phyloP scores from a whole-genome alignment of 257 asterid species.

The Rehmannia glutinosa region DNA sequence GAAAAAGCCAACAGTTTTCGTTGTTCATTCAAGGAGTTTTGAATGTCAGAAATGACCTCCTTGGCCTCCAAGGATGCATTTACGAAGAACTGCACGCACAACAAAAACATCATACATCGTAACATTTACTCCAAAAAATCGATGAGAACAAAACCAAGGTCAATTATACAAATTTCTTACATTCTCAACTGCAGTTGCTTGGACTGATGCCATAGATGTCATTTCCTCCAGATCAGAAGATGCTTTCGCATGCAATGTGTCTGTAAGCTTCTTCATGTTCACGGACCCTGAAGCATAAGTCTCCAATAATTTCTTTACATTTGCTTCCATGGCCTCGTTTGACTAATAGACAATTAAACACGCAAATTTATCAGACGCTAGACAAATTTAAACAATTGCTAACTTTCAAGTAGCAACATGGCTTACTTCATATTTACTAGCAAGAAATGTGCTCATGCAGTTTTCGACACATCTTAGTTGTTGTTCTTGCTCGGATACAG shows the following conservation, averaged over 20 bases:
- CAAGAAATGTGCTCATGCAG: constrained; percentile 47
- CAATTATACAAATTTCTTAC: constrained; percentile 29
- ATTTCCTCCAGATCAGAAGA: constrained; percentile 56
- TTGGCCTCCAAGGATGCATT: constrained; percentile 54
- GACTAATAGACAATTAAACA: constrained; percentile 34
- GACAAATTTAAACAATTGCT: not conserved
- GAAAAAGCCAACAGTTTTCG: constrained; percentile 45
- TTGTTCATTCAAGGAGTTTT: constrained; percentile 53
- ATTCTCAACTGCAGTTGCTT: constrained; percentile 51
- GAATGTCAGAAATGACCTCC: constrained; percentile 53
- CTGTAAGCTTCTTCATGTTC: constrained; percentile 38
- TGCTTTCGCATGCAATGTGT: constrained; percentile 44
- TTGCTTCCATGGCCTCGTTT: constrained; percentile 56
- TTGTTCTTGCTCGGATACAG: constrained; percentile 63
- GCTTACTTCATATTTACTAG: constrained; percentile 58
- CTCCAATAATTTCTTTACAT: constrained; percentile 50
- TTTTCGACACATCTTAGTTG: constrained; percentile 55
- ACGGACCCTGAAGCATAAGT: constrained; percentile 46
- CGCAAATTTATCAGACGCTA: constrained; percentile 16
- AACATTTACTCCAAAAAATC: not conserved
- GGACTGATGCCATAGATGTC: constrained; percentile 40
- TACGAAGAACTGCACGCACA: constrained; percentile 43
- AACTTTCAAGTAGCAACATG: not conserved
- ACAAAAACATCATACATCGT: not conserved
- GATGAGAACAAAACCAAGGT: not conserved